A percentile compares a stretch with the other conserved stretches of the same genome.
Evolutionary conservation across 345 rosid genomes (phyloP).

Genomic region (Reutealis trisperma): DNA sequence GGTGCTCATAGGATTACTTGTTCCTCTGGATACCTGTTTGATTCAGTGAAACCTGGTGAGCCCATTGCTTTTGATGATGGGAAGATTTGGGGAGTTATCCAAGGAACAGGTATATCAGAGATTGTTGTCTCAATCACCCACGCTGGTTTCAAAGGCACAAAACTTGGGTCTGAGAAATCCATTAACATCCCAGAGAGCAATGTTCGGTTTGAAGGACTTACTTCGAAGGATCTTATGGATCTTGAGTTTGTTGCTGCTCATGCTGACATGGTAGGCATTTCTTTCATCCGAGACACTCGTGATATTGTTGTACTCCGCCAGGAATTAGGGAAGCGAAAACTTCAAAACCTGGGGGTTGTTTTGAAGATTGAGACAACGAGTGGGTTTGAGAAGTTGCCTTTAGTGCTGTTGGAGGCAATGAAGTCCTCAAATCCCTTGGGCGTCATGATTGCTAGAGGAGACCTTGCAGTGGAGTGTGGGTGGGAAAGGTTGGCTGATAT

Average conservation of each 20-base stretch:
- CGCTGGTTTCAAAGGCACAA: slow-evolving; percentile 59
- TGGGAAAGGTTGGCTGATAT: slow-evolving; percentile 68
- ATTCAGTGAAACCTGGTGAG: slow-evolving; percentile 64
- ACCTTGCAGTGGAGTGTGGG: slow-evolving; percentile 82
- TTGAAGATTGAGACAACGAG: slow-evolving; percentile 64
- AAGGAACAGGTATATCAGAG: slow-evolving; percentile 59
- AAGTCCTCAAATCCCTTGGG: slow-evolving; percentile 63
- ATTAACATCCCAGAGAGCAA: slow-evolving; percentile 67
- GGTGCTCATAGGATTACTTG: slow-evolving; percentile 55
- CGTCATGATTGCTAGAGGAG: slow-evolving; percentile 75
- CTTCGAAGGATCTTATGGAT: slow-evolving; percentile 69
- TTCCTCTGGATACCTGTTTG: slow-evolving; percentile 60
- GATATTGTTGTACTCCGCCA: slow-evolving; percentile 56
- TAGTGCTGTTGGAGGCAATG: slow-evolving; percentile 63
- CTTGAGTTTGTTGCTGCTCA: slow-evolving; percentile 61
- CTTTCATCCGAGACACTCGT: slow-evolving; percentile 53
- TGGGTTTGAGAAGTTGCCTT: slow-evolving; percentile 54
- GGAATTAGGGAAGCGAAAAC: slow-evolving; percentile 54
- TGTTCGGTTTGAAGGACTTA: slow-evolving; percentile 58
- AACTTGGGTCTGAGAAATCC: slow-evolving; percentile 69
- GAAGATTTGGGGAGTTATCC: slow-evolving; percentile 60
- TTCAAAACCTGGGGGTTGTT: slow-evolving; percentile 52
- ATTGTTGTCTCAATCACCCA: slow-evolving; percentile 59
- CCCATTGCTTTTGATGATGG: slow-evolving; percentile 73
- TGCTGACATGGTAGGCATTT: slow-evolving; percentile 73